Conservation (phyloP, 805 yeast genomes). For the Kodamaea hsintzibuensis region DNA sequence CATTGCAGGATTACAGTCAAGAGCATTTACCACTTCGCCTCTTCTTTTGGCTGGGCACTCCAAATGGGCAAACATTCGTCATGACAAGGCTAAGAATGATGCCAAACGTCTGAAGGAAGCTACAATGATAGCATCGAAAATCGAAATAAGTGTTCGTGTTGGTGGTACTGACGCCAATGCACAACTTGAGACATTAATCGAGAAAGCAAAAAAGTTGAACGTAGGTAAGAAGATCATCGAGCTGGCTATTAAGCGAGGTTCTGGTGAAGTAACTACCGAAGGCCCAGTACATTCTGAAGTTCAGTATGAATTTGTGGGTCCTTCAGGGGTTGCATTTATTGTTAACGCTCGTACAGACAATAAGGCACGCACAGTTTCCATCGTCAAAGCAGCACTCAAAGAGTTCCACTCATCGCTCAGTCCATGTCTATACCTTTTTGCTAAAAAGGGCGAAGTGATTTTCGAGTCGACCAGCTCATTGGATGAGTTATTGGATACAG, state of each 20-base stretch:
- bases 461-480: conserved; percentile 47
- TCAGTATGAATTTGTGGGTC: conserved; percentile 86
- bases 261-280: conserved; percentile 58
- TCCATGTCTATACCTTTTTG: conserved; percentile 78
- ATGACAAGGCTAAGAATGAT: conserved; percentile 91
- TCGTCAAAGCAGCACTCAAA: conserved; percentile 71
- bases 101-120: conserved; percentile 69
- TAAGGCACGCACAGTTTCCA: conserved; percentile 76
- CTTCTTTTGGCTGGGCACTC: conserved; percentile 72
- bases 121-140: conserved; percentile 69
- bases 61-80: conserved; percentile 94
- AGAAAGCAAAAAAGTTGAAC: conserved; percentile 72
- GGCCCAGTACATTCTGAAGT: conserved; percentile 48
- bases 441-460: conserved; percentile 71
- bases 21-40: conserved; percentile 16
- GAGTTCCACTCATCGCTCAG: conserved; percentile 70
- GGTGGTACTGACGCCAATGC: conserved; percentile 66
- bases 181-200: conserved; percentile 72
- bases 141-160: conserved; percentile 72
- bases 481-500: conserved; percentile 72
- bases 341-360: conserved; percentile 90
- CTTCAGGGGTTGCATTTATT: conserved; percentile 85
- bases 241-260: conserved; percentile 81
- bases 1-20: not conserved
- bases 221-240: conserved; percentile 86